Conservation (phyloP, 2,329 filamentous ascomycete species). For the Colletotrichum cuscutae region DNA sequence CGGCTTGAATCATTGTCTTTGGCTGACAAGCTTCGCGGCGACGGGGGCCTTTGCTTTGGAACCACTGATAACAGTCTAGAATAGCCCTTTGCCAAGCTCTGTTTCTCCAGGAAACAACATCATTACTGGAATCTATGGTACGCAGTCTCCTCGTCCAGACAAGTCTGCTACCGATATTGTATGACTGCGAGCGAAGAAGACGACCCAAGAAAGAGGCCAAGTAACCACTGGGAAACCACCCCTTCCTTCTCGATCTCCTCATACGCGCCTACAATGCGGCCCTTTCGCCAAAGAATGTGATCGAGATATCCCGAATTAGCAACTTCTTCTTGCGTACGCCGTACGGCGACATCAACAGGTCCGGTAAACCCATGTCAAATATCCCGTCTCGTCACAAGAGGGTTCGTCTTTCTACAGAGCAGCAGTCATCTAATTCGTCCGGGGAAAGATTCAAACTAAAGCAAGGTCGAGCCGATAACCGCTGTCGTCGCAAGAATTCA, state of each 20-base stretch:
- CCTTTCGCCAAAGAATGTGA: neutral
- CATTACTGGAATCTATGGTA: neutral
- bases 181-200: neutral
- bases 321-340: neutral
- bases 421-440: neutral
- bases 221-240: neutral
- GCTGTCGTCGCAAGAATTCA: slow-evolving; percentile 4
- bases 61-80: neutral
- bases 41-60: neutral
- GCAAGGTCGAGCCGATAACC: neutral
- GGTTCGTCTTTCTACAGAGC: neutral
- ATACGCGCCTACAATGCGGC: neutral
- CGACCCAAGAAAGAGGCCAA: neutral
- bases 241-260: neutral
- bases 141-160: slow-evolving; percentile 16
- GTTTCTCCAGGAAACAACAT: neutral
- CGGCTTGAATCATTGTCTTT: neutral
- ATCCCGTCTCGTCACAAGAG: neutral
- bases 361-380: neutral
- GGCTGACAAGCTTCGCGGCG: slow-evolving; percentile 19
- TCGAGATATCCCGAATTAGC: neutral
- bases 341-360: neutral
- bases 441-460: neutral
- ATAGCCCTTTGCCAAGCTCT: neutral
- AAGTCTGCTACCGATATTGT: slow-evolving; percentile 20